Conservation (phyloP, 78 protist genomes). For the Blattamonas nauphoetae region DNA sequence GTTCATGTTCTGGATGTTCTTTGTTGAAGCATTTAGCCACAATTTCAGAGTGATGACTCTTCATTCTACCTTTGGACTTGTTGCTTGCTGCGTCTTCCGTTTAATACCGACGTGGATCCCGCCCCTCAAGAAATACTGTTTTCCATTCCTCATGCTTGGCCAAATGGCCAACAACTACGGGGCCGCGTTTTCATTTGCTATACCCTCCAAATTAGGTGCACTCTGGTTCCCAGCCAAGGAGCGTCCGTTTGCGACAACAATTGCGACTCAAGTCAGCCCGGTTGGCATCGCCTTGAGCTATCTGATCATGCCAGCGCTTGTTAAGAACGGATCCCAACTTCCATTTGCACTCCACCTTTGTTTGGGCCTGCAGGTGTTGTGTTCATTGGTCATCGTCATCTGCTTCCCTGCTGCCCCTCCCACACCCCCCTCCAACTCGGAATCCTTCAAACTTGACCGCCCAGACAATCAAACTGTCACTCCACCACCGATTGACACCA, state of each 20-base stretch:
- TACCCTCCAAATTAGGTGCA: neutral
- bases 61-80: neutral
- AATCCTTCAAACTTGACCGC: neutral
- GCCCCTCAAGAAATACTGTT: neutral
- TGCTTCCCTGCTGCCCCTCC: neutral
- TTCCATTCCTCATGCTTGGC: neutral
- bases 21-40: neutral
- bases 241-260: neutral
- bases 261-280: neutral
- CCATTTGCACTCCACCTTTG: neutral
- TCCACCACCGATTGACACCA: neutral
- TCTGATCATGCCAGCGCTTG: neutral
- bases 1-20: neutral
- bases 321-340: neutral
- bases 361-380: neutral
- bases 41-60: neutral
- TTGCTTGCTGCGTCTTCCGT: neutral
- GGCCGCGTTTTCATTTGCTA: neutral
- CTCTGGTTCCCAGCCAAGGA: neutral
- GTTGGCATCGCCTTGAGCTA: neutral
- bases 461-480: neutral
- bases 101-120: neutral
- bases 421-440: neutral
- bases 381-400: neutral
- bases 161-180: neutral